phyloP scores from a whole-genome alignment of 805 yeast genomes.

The Komagataella pastoris region DNA sequence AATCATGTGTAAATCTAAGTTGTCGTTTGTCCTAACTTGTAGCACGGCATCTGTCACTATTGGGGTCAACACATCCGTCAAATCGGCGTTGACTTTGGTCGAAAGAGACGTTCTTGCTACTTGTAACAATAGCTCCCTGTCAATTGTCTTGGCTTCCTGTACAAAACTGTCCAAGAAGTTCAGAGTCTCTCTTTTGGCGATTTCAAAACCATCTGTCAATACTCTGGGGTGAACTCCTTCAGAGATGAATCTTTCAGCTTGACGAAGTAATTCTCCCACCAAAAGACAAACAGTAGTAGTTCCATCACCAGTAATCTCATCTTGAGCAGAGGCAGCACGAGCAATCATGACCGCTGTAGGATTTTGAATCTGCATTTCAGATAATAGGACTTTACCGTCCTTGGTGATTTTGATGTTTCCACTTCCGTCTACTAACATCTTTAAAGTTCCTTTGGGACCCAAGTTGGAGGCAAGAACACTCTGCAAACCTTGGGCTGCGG shows the following conservation, averaged over 20 bases:
- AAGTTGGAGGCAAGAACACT: slow-evolving; percentile 81
- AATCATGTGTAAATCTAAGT: slow-evolving; percentile 87
- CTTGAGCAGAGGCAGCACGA: slow-evolving; percentile 97
- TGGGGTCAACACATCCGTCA: slow-evolving; percentile 76
- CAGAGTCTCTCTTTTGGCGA: slow-evolving; percentile 68
- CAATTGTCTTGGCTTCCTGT: slow-evolving; percentile 35
- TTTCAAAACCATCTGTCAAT: slow-evolving; percentile 88
- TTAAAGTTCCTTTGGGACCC: slow-evolving; percentile 95
- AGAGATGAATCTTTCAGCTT: slow-evolving; percentile 80
- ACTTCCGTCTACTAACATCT: slow-evolving; percentile 94
- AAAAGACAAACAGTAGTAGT: slow-evolving; percentile 90
- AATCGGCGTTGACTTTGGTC: slow-evolving; percentile 71
- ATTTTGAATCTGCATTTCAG: slow-evolving; percentile 94
- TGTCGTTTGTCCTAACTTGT: slow-evolving; percentile 43
- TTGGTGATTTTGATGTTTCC: slow-evolving; percentile 92
- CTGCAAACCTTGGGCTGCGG: slow-evolving; percentile 96
- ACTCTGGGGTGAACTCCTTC: slow-evolving; percentile 97
- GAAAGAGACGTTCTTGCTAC: slow-evolving; percentile 84
- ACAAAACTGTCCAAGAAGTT: slow-evolving; percentile 59
- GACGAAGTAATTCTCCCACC: slow-evolving; percentile 90
- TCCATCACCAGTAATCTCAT: slow-evolving; percentile 98
- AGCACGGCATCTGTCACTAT: slow-evolving; percentile 94
- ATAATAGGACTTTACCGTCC: slow-evolving; percentile 87
- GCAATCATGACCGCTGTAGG: slow-evolving; percentile 90
- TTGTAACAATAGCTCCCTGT: slow-evolving; percentile 80